Evolutionary conservation across 2,329 filamentous ascomycete genomes (phyloP).

Genomic region (Aaosphaeria arxii): DNA sequence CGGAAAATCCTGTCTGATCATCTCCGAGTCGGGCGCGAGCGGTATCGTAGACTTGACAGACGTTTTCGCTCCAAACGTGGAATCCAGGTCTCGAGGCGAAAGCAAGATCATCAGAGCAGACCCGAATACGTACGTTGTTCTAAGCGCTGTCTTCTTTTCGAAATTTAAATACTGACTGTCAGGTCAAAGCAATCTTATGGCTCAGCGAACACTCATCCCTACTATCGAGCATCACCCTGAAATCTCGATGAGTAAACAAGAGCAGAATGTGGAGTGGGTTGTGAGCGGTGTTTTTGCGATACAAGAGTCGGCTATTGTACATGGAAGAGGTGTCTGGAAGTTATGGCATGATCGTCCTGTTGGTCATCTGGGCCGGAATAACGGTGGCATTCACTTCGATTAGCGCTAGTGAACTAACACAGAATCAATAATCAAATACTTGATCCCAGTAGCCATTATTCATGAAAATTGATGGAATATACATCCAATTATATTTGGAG

Average conservation of each 20-base stretch:
- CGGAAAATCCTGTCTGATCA: constrained; percentile 1
- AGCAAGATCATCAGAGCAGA: constrained; percentile 10
- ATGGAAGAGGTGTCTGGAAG: not conserved
- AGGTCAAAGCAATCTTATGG: constrained; percentile 8
- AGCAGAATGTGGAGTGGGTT: not conserved
- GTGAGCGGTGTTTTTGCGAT: constrained; percentile 2
- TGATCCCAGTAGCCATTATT: too few species aligned
- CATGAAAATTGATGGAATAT: too few species aligned
- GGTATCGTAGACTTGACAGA: constrained; percentile 10
- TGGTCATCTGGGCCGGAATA: not conserved
- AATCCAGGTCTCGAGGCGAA: not conserved
- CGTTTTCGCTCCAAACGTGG: not conserved
- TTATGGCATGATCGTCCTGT: not conserved
- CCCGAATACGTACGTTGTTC: constrained; percentile 16
- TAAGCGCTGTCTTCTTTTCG: not conserved
- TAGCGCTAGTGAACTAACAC: too few species aligned
- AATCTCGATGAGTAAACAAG: not conserved
- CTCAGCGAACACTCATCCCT: constrained; percentile 11
- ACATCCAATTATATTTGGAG: too few species aligned
- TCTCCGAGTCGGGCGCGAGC: constrained; percentile 12
- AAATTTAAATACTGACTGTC: not conserved
- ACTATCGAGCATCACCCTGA: constrained; percentile 2
- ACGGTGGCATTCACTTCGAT: too few species aligned
- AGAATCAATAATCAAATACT: too few species aligned
- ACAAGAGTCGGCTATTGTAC: not conserved